Base-by-base conservation (phyloP, 2,329 filamentous ascomycete species). In the Fusarium nygamai region DNA sequence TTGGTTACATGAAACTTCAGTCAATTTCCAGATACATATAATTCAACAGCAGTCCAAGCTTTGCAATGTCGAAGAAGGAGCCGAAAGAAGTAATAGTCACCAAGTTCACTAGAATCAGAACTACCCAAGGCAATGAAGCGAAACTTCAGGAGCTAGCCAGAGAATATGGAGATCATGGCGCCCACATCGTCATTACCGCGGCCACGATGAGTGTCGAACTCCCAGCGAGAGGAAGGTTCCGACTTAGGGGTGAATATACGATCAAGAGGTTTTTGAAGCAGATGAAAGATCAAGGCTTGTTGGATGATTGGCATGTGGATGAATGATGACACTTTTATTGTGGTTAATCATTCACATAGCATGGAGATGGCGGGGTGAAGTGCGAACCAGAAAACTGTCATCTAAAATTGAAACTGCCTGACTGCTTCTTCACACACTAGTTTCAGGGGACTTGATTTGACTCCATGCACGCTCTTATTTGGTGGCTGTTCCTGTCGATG, bases 41-140 rank as follows among this genome's bases (percentile, higher is more conserved):
- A 14, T 1, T 10, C 11, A 4, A 5, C 22, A 5, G 5, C 22
- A 24, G 5, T 3, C 2, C 22, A 13, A 50, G 5, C 16, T 14
- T 33, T 9, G 0, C 22, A 50, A 33, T 33, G 22, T 2, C 16
- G 16, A 50, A 31, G 20, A n/a, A 31, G 20, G 48, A 24, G 8
- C 22, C 12, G 16, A 53, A 20, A n/a, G 17, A 27, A 12, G 6
- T 34, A 3, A 16, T 8, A 20, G 48, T 20, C 17, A 20, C n/a
- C 31, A 34, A 34, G n/a, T 53, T 53, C 12, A 34, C n/a, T 3
- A 51, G 31, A 24, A 14, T 51, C 12, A 9, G 31, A 34, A 51
- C 12, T 16, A 24, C 31, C 4, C 31, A 12, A 6, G 48, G 12
- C n/a, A 51, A 51, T 34, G 31, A 51, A 24, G 8, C 8, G 8